These are phyloP conservation scores for Suaeda aralocaspica DNA, from an alignment of 148 eudicot species.

Conservation along the genomic window DNA sequence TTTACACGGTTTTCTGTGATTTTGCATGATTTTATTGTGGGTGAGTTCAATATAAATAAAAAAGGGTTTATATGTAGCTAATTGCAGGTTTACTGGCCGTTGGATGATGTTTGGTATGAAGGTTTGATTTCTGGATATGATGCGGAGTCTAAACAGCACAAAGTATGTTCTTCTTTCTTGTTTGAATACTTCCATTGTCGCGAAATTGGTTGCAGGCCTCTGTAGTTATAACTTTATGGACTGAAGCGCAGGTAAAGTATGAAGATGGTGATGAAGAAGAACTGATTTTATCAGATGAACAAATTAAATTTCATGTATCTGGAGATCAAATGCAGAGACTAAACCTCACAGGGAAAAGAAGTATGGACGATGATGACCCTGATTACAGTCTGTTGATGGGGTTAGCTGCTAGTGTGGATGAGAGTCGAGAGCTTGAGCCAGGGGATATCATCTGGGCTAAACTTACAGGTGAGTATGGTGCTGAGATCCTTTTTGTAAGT, in stretches of 20 bases:
- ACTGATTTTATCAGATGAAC: constrained; percentile 56
- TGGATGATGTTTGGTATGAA: constrained; percentile 82
- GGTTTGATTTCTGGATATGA: constrained; percentile 52
- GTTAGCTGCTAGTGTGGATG: constrained; percentile 86
- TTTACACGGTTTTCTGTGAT: neutral
- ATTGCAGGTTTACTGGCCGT: constrained; percentile 90
- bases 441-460: constrained; percentile 97
- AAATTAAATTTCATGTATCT: constrained; percentile 57
- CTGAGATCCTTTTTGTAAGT: neutral
- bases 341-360: constrained; percentile 45
- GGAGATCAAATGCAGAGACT: constrained; percentile 55
- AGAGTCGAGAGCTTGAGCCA: constrained; percentile 70
- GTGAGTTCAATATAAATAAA: neutral
- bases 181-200: neutral
- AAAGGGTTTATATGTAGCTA: neutral
- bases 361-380: constrained; percentile 47
- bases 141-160: constrained; percentile 48
- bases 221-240: neutral
- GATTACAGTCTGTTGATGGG: constrained; percentile 74
- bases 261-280: constrained; percentile 79
- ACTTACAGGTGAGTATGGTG: constrained; percentile 58
- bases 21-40: neutral
- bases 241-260: constrained; percentile 56
- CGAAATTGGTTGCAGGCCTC: neutral
- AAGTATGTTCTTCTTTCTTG: constrained; percentile 36